Evolutionary conservation across 768 basidiomycete genomes (phyloP).

Genomic region (Trametes maxima): DNA sequence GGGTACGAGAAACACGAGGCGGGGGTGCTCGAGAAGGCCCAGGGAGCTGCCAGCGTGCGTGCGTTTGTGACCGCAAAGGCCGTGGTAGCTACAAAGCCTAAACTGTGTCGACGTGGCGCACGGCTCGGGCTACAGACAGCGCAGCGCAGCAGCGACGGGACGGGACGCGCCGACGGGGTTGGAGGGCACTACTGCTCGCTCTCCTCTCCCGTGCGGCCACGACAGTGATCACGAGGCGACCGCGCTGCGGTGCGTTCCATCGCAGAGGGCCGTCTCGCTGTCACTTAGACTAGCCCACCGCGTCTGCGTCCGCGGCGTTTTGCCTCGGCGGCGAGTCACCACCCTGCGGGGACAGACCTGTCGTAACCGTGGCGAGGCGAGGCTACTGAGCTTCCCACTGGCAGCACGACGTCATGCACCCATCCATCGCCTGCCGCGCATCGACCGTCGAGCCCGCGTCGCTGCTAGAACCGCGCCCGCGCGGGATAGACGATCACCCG

Average conservation of each 20-base stretch:
- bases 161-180: too few species aligned
- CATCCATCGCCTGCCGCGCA: neutral
- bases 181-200: too few species aligned
- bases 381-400: neutral
- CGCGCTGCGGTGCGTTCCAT: too few species aligned
- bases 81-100: neutral
- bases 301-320: neutral
- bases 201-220: too few species aligned
- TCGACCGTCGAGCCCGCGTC: neutral
- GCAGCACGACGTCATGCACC: neutral
- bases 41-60: neutral
- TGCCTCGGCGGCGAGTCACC: neutral
- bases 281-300: neutral
- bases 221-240: too few species aligned
- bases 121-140: neutral
- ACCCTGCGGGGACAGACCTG: neutral
- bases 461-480: neutral
- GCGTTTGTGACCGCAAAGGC: neutral
- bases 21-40: neutral
- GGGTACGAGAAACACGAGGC: constrained; percentile 15
- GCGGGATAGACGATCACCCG: neutral
- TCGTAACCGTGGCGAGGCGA: neutral
- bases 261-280: neutral
- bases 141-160: too few species aligned
- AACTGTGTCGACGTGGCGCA: neutral